phyloP scores from a whole-genome alignment of 164 flowering plant genomes.

The Aristolochia fimbriata region DNA sequence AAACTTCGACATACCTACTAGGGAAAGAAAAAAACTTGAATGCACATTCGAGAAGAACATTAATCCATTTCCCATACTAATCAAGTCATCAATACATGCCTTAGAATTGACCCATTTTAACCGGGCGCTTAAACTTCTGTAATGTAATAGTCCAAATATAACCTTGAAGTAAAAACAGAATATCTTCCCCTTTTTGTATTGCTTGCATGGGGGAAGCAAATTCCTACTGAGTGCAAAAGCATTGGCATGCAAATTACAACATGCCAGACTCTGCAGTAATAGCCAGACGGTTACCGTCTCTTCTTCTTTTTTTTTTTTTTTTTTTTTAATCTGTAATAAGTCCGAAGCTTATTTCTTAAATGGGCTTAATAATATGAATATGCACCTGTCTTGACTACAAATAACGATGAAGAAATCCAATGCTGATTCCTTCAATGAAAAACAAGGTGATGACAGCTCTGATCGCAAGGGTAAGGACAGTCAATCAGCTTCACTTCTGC shows the following conservation, averaged over 20 bases:
- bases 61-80: too few relatives aligned
- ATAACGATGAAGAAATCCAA: neutral
- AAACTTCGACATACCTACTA: too few relatives aligned
- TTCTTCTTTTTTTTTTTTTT: neutral
- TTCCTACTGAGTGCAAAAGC: neutral
- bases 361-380: neutral
- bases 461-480: conserved; percentile 78
- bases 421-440: conserved; percentile 24
- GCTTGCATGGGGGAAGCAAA: neutral
- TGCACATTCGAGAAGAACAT: too few relatives aligned
- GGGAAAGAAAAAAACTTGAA: too few relatives aligned
- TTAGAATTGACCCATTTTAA: too few relatives aligned
- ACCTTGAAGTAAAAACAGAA: neutral
- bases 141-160: neutral
- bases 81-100: too few relatives aligned
- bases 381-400: neutral
- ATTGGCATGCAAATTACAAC: neutral
- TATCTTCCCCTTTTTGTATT: neutral
- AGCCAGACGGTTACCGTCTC: neutral
- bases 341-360: too few relatives aligned
- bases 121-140: too few relatives aligned
- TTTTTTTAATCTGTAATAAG: too few relatives aligned
- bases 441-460: conserved; percentile 56
- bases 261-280: neutral
- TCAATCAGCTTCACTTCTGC: conserved; percentile 37